A percentile compares a stretch with the other conserved stretches of the same genome.
Conservation (phyloP, 2,329 filamentous ascomycete species). For the Colletotrichum siamense region DNA sequence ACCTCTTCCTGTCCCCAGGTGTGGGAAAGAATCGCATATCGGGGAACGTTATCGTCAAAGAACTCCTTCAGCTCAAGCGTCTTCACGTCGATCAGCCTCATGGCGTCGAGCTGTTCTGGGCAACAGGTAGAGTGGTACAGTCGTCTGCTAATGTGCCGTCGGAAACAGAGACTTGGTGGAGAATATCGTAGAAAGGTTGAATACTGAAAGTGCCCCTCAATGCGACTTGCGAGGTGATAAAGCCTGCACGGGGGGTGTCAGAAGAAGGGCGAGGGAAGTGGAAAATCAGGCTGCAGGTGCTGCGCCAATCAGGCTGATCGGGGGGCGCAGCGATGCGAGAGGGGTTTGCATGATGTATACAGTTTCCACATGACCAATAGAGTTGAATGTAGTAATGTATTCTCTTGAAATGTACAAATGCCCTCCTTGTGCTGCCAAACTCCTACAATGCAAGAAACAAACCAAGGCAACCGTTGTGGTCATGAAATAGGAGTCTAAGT, state of each 20-base stretch:
- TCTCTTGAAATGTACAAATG: background rate
- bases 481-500: background rate
- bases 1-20: constrained; percentile 22
- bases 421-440: background rate
- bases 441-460: background rate
- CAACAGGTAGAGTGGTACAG: no score
- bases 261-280: no score
- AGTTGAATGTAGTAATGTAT: background rate
- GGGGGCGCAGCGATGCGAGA: background rate
- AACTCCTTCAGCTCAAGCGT: background rate
- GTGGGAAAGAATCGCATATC: constrained; percentile 24
- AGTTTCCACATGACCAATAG: no score
- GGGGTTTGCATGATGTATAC: background rate
- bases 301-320: background rate
- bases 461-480: background rate
- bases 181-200: no score
- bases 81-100: background rate
- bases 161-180: no score
- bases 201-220: no score
- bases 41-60: background rate
- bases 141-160: no score
- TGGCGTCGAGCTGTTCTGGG: background rate
- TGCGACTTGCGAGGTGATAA: no score
- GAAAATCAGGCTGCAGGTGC: background rate
- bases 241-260: no score